phyloP scores from a whole-genome alignment of 768 basidiomycete species.

The Chalciporus piperatus region DNA sequence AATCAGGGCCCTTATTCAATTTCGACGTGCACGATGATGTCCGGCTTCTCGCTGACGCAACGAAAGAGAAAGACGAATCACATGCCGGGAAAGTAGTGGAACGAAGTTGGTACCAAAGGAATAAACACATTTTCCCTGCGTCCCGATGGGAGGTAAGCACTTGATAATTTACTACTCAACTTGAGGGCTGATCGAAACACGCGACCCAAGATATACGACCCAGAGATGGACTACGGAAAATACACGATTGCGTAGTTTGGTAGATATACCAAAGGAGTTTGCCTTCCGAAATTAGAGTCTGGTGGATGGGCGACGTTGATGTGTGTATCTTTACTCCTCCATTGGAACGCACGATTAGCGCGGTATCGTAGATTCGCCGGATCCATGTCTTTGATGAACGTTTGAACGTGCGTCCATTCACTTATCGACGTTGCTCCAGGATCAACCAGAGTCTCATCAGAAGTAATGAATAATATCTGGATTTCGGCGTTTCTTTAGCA shows the following conservation, averaged over 20 bases:
- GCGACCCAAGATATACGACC: constrained; percentile 73
- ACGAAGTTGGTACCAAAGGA: constrained; percentile 90
- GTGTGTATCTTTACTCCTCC: too few species aligned
- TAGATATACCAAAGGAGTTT: constrained; percentile 25
- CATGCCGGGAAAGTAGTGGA: constrained; percentile 99
- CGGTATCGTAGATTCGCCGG: too few species aligned
- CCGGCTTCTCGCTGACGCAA: constrained; percentile 89
- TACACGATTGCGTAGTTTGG: constrained; percentile 68
- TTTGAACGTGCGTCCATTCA: too few species aligned
- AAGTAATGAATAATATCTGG: too few species aligned
- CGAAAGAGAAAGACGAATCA: constrained; percentile 96
- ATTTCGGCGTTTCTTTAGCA: too few species aligned
- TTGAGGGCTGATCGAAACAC: constrained; percentile 1
- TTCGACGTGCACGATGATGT: constrained; percentile 99
- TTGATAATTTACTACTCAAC: background rate
- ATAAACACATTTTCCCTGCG: constrained; percentile 97
- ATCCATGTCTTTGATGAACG: too few species aligned
- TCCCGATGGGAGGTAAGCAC: constrained; percentile 90
- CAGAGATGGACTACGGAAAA: constrained; percentile 89
- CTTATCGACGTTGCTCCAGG: too few species aligned
- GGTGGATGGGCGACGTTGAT: too few species aligned
- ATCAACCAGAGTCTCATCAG: too few species aligned
- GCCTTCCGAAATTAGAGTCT: background rate
- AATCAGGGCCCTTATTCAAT: constrained; percentile 96
- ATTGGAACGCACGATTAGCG: too few species aligned